These are phyloP conservation scores for Aegilops tauschii DNA, from an alignment of 176 grass and related monocot genomes.

Conservation along the genomic window DNA sequence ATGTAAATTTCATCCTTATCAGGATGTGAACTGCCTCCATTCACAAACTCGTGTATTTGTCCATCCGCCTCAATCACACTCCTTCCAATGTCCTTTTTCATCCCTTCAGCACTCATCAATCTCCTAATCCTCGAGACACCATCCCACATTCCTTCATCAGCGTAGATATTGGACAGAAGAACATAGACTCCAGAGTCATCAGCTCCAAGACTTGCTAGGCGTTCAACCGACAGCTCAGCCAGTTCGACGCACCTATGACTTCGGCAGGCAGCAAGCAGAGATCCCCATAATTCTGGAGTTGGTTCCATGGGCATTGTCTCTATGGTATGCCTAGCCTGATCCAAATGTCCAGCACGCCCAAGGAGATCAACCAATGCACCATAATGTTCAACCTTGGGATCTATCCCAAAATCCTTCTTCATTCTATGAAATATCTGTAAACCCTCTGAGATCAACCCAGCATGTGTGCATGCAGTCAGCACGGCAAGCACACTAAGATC, in stretches of 20 bases:
- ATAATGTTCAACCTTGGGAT: slow-evolving; percentile 70
- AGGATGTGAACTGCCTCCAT: slow-evolving; percentile 46
- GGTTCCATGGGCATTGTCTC: slow-evolving; percentile 57
- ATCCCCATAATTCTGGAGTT: slow-evolving; percentile 60
- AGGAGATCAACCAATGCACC: slow-evolving; percentile 70
- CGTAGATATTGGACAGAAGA: slow-evolving; percentile 74
- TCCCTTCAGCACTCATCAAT: slow-evolving; percentile 47
- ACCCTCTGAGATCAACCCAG: slow-evolving; percentile 57
- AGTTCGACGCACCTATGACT: slow-evolving; percentile 50
- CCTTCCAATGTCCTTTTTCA: slow-evolving; percentile 57
- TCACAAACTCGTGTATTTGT: slow-evolving; percentile 60
- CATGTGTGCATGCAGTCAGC: slow-evolving; percentile 55
- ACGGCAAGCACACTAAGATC: slow-evolving; percentile 57
- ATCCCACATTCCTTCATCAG: slow-evolving; percentile 68
- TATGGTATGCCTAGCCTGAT: slow-evolving; percentile 50
- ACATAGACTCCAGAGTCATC: slow-evolving; percentile 65
- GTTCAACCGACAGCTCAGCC: slow-evolving; percentile 57
- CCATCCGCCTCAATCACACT: slow-evolving; percentile 68
- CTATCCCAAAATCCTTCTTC: slow-evolving; percentile 43
- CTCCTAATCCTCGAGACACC: slow-evolving; percentile 55
- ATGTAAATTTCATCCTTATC: slow-evolving; percentile 43
- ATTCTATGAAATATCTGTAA: slow-evolving; percentile 57
- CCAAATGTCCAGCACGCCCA: slow-evolving; percentile 47
- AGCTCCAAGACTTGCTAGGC: slow-evolving; percentile 52
- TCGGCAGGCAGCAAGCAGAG: slow-evolving; percentile 65